Evolutionary conservation across 257 asterid species (phyloP), one percentile per base, ranked within the genome.

Genomic region (Solanum sejunctum): DNA sequence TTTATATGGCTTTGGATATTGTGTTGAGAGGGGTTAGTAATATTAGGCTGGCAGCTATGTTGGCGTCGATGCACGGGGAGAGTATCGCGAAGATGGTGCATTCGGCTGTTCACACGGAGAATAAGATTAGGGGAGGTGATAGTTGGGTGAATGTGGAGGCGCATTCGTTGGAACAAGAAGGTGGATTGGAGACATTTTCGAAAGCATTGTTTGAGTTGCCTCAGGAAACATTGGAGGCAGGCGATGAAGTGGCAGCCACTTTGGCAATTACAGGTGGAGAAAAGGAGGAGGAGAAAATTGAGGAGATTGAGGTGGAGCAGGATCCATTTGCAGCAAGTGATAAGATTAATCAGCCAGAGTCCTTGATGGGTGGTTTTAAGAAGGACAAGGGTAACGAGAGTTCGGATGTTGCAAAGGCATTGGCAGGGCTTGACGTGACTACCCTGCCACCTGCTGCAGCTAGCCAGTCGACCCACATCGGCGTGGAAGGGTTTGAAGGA

Each of bases 311-410:
- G 86, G 97, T 32, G 55, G 98, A 96, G 89, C 91, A 92, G 82
- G 99, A 96, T 88, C 99, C 99, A 1, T 96, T 96, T 92, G 99
- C 98, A 0, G 99, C 98, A 15, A 96, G 99, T 83, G 99, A 96
- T 84, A 93, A 87, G 93, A 90, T 96, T 47, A 92, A 90, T 84
- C 91, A 96, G 87, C 99, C 98, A 0, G 98, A 93, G 86, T 95
- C 94, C 86, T 88, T 96, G 57, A 91, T 96, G 89, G 98, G 91
- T 73, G 99, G 95, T 51, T 96, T 96, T 87, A 96, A 95, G 95
- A 96, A 95, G 91, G 98, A 95, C 81, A 96, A 93, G 84, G 99
- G 89, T 17, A 72, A 87, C 3, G 93, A 88, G 11, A 55, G 88
- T 81, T 90, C 95, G 2, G 98, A 96, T 89, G 89, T 93, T 78